Evolutionary conservation across 495 filamentous ascomycete genomes (phyloP).

Genomic region (Podospora fimiseda): DNA sequence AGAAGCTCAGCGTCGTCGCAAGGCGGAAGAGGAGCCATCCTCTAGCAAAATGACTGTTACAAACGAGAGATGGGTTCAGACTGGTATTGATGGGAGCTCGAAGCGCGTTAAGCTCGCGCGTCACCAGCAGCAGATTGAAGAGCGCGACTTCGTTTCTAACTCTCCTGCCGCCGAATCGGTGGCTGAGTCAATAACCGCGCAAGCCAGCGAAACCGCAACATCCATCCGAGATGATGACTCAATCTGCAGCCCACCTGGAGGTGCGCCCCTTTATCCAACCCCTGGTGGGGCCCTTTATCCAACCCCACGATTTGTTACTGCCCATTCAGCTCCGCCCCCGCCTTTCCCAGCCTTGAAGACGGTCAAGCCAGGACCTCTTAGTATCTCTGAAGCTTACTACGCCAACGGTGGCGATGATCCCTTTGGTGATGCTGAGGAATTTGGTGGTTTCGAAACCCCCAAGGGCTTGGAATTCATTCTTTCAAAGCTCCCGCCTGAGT

Average conservation of each 20-base stretch:
- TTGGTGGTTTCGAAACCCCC: background rate
- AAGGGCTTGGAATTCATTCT: background rate
- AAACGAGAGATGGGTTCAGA: conserved; percentile 29
- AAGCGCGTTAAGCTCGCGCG: conserved; percentile 40
- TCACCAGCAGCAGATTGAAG: conserved; percentile 18
- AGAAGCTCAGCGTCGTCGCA: conserved; percentile 21
- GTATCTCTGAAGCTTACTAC: conserved; percentile 16
- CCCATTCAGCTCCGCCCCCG: background rate
- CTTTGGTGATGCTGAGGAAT: background rate
- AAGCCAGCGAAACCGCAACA: background rate
- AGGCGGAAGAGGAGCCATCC: conserved; percentile 20
- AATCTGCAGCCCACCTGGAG: background rate
- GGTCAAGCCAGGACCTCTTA: conserved; percentile 4
- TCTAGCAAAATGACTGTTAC: conserved; percentile 2
- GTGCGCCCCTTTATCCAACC: background rate
- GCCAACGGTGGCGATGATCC: conserved; percentile 9
- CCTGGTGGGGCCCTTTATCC: background rate
- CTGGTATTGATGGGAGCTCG: conserved; percentile 20
- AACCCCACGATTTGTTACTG: background rate
- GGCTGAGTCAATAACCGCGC: background rate
- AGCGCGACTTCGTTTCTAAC: background rate
- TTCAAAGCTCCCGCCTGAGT: background rate
- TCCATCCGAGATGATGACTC: background rate
- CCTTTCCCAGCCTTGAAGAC: background rate
- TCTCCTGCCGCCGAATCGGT: background rate